These are phyloP conservation scores for Wickerhamomyces rabaulensis DNA, from an alignment of 805 yeast species.

Conservation along the genomic window DNA sequence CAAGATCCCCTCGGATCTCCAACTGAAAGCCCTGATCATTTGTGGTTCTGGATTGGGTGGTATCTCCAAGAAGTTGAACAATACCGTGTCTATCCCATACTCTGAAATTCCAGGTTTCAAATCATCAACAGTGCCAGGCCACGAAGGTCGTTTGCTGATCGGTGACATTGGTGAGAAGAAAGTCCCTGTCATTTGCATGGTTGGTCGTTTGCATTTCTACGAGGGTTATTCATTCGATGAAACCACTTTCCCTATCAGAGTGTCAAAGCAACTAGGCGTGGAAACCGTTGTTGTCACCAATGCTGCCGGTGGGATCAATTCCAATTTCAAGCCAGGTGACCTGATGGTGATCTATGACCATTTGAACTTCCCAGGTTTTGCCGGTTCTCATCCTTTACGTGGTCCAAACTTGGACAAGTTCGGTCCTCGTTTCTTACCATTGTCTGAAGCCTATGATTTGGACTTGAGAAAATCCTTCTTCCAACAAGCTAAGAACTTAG, in stretches of 20 bases:
- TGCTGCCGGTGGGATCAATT: slow-evolving; percentile 90
- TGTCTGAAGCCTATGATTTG: slow-evolving; percentile 85
- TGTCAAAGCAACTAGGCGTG: slow-evolving; percentile 60
- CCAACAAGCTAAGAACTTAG: slow-evolving; percentile 44
- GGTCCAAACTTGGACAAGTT: slow-evolving; percentile 78
- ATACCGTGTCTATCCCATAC: slow-evolving; percentile 52
- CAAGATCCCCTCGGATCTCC: slow-evolving; percentile 3
- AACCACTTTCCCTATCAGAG: slow-evolving; percentile 82
- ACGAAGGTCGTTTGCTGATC: slow-evolving; percentile 74
- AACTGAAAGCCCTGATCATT: slow-evolving; percentile 69
- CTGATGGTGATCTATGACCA: slow-evolving; percentile 89
- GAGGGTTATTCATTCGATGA: slow-evolving; percentile 85
- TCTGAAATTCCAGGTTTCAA: slow-evolving; percentile 74
- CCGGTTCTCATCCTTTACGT: slow-evolving; percentile 81
- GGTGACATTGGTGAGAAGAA: slow-evolving; percentile 65
- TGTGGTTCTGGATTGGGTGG: slow-evolving; percentile 97
- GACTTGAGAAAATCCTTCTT: slow-evolving; percentile 61
- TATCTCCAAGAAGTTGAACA: slow-evolving; percentile 44
- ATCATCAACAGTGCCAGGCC: slow-evolving; percentile 84
- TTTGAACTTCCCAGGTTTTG: slow-evolving; percentile 83
- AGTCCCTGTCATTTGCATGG: slow-evolving; percentile 87
- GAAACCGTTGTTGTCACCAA: slow-evolving; percentile 75
- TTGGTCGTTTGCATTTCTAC: slow-evolving; percentile 87
- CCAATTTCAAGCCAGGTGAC: slow-evolving; percentile 71
- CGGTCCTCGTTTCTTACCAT: slow-evolving; percentile 85